Evolutionary conservation across 2,329 filamentous ascomycete genomes (phyloP).

Genomic region (Ramularia endophylla): DNA sequence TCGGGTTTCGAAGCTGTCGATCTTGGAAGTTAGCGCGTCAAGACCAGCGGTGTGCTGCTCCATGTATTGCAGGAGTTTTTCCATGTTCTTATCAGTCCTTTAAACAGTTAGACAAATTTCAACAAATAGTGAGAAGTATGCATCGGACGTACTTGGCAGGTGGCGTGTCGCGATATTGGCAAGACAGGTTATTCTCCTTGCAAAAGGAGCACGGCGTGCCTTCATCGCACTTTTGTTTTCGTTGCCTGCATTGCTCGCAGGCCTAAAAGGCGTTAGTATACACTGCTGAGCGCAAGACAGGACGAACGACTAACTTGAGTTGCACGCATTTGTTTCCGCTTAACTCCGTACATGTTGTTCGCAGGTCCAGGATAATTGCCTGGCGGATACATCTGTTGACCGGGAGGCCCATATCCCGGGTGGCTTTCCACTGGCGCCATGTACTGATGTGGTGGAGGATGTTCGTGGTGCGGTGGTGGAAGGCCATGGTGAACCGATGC

Average conservation of each 20-base stretch:
- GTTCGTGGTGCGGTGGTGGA: slow-evolving; percentile 23
- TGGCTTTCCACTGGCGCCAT: slow-evolving; percentile 27
- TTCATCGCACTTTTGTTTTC: slow-evolving; percentile 91
- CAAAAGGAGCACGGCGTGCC: slow-evolving; percentile 77
- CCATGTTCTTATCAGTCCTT: slow-evolving; percentile 46
- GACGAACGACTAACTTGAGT: slow-evolving; percentile 25
- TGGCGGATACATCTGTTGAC: slow-evolving; percentile 20
- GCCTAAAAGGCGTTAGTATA: slow-evolving; percentile 51
- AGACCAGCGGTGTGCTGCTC: slow-evolving; percentile 33
- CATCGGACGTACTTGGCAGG: slow-evolving; percentile 85
- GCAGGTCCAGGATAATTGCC: slow-evolving; percentile 23
- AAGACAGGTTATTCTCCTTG: slow-evolving; percentile 75
- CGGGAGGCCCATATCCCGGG: slow-evolving; percentile 20
- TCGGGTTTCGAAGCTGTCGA: slow-evolving; percentile 23
- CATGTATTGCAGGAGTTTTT: slow-evolving; percentile 43
- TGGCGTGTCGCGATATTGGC: slow-evolving; percentile 83
- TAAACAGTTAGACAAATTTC: slow-evolving; percentile 17
- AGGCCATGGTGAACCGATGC: slow-evolving; percentile 20
- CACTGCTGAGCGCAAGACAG: slow-evolving; percentile 2
- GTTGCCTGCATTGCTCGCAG: slow-evolving; percentile 79
- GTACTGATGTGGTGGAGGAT: slow-evolving; percentile 18
- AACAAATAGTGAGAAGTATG: no score
- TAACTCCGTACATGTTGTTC: slow-evolving; percentile 20
- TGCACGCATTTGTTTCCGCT: slow-evolving; percentile 33
- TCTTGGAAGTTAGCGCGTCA: slow-evolving; percentile 18